Percentiles rank a stretch among this genome's conserved stretches.
Evolutionary conservation across 768 basidiomycete genomes (phyloP).

Genomic region (Termitomyces sp.): DNA sequence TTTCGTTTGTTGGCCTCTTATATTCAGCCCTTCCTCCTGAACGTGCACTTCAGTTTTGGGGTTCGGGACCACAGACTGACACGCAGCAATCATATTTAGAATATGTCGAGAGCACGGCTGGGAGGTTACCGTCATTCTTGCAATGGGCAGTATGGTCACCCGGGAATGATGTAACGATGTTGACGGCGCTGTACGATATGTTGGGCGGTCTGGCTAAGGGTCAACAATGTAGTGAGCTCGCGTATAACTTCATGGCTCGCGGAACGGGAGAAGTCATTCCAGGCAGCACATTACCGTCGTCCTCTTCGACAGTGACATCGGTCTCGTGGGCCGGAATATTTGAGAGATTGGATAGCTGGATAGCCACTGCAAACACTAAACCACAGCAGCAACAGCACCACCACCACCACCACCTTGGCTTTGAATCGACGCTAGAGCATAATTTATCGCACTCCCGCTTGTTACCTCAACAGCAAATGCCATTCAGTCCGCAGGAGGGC

Average conservation of each 20-base stretch:
- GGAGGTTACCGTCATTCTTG: conserved; percentile 68
- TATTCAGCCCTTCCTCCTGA: conserved; percentile 73
- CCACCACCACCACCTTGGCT: conserved; percentile 17
- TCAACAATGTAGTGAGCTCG: conserved; percentile 77
- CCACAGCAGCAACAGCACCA: conserved; percentile 35
- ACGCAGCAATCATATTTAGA: conserved; percentile 49
- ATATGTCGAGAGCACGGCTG: conserved; percentile 51
- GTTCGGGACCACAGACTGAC: conserved; percentile 45
- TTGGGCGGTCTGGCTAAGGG: conserved; percentile 78
- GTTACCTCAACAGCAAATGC: conserved; percentile 39
- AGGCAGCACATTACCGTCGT: conserved; percentile 48
- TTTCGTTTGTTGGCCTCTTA: conserved; percentile 76
- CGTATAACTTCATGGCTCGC: conserved; percentile 83
- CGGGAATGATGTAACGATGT: conserved; percentile 63
- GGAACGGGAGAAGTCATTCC: conserved; percentile 68
- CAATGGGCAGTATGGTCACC: conserved; percentile 91
- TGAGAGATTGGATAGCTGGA: conserved; percentile 70
- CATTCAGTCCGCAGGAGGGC: conserved; percentile 64
- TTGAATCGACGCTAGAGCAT: conserved; percentile 20
- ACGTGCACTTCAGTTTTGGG: conserved; percentile 83
- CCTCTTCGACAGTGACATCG: conserved; percentile 44
- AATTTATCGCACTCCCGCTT: conserved; percentile 32
- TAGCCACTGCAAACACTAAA: conserved; percentile 43
- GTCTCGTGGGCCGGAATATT: conserved; percentile 81
- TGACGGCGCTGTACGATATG: conserved; percentile 86